Evolutionary conservation across 139 green algal species (phyloP), one percentile per base, ranked within the genome.

Genomic region (Nannochloris sp.): DNA sequence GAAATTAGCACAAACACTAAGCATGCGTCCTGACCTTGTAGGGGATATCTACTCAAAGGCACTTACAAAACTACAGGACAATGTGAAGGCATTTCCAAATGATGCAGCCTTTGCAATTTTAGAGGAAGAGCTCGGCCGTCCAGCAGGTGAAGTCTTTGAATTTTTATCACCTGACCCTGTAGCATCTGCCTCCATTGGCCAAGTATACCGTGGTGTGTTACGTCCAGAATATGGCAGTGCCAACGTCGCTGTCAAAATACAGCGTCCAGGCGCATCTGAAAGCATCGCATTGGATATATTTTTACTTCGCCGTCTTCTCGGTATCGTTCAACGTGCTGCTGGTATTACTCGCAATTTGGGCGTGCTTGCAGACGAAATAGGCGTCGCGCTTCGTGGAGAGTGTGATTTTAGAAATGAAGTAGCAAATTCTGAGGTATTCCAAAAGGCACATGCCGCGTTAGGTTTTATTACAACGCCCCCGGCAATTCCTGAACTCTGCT

Each of bases 181-280:
- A 24, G 92, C 92, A 6, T 92, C 93, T 15, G 93, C 93, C 9
- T 93, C 82, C 5, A 77, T 98, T 34, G 92, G 90, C 1, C 91
- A 95, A 78, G 90, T 96, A 47, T 96, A 96, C 81, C 86, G 88
- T 65, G 90, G 86, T 8, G 85, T 86, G 33, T 78, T 99, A 64
- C 34, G 30, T 12, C 45, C 54, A 0, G 74, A 81, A 5, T 80
- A 83, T 25, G 95, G 75, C 3, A 90, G 90, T 1, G 79, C 90
- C 71, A 81, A 95, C 33, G 94, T 99, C 54, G 94, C 94, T 3
- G 77, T 99, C 29, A 99, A 99, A 80, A 90, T 99, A 68, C 75
- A 83, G 60, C 54, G 78, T 3, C 78, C 70, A 5, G 70, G 70
- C 8, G 70, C 58, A 44, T 53, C 46, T 36, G 19, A 29, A 25